Evolutionary conservation across 129 eudicot species (phyloP).

Genomic region (Lonicera japonica): DNA sequence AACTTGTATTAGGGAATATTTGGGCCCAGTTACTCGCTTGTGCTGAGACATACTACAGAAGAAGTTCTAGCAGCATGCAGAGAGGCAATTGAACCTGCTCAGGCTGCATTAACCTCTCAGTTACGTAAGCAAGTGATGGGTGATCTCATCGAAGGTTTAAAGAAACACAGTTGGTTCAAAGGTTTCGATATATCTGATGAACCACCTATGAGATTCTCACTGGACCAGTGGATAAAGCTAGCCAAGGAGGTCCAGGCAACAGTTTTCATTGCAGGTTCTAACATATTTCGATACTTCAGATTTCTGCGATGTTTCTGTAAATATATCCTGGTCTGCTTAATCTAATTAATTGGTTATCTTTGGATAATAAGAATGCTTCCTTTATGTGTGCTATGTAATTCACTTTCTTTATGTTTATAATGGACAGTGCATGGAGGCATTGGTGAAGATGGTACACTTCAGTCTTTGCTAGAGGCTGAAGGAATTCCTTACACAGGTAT

Average conservation of each 20-base stretch:
- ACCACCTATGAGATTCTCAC: conserved; percentile 46
- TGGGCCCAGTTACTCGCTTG: conserved; percentile 65
- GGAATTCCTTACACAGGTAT: conserved; percentile 79
- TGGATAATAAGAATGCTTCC: neutral
- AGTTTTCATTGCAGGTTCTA: conserved; percentile 82
- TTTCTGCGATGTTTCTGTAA: neutral
- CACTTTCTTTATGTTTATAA: conserved; percentile 2
- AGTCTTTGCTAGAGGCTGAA: conserved; percentile 67
- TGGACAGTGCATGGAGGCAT: conserved; percentile 92
- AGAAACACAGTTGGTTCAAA: conserved; percentile 56
- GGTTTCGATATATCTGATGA: conserved; percentile 87
- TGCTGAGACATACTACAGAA: conserved; percentile 91
- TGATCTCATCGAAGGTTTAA: conserved; percentile 54
- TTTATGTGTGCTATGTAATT: too few relatives aligned
- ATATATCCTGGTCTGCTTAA: neutral
- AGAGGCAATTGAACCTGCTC: conserved; percentile 74
- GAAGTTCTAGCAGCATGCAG: conserved; percentile 90
- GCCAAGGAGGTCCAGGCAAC: conserved; percentile 81
- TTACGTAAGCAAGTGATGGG: conserved; percentile 69
- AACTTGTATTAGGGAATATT: neutral
- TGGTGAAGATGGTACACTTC: conserved; percentile 96
- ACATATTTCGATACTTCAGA: neutral
- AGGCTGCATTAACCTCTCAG: conserved; percentile 65
- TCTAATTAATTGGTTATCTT: neutral
- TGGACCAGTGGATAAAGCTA: conserved; percentile 64